A percentile compares a stretch with the other conserved stretches of the same genome.
Conservation (phyloP, 805 yeast species). For the Starmerella bacillaris region DNA sequence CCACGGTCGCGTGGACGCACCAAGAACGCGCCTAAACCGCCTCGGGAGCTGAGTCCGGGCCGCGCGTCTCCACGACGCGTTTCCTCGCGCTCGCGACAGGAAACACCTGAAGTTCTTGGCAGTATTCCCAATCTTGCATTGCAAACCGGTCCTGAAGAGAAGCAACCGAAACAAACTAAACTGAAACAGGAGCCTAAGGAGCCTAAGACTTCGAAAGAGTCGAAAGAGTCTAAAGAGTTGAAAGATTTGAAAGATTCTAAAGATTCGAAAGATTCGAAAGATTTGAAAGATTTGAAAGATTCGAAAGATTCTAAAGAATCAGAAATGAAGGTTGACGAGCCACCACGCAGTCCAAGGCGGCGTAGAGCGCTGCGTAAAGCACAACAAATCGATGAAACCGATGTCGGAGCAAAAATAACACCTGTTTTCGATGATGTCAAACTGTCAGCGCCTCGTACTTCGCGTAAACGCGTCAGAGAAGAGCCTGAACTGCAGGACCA, state of each 20-base stretch:
- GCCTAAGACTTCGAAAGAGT: background rate
- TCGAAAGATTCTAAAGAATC: no score
- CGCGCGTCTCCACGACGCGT: constrained; percentile 1
- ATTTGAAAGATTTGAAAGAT: background rate
- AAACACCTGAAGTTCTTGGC: background rate
- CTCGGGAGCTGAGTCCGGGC: constrained; percentile 1
- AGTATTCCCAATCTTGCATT: background rate
- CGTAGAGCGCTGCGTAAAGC: background rate
- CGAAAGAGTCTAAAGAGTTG: background rate
- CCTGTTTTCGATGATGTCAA: constrained; percentile 6
- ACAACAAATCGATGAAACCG: no score
- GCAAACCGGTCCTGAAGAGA: no score
- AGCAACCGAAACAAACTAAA: no score
- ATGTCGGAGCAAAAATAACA: constrained; percentile 1
- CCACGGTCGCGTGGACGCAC: constrained; percentile 1
- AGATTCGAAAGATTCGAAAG: background rate
- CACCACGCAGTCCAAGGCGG: background rate
- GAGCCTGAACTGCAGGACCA: constrained; percentile 4
- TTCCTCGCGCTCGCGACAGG: background rate
- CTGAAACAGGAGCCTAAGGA: no score
- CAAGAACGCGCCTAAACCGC: background rate
- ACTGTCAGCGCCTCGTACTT: constrained; percentile 9
- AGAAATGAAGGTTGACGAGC: background rate
- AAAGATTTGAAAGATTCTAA: background rate
- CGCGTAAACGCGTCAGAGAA: constrained; percentile 2